Conservation (phyloP, 2,329 filamentous ascomycete genomes). For the Colletotrichum tabaci region DNA sequence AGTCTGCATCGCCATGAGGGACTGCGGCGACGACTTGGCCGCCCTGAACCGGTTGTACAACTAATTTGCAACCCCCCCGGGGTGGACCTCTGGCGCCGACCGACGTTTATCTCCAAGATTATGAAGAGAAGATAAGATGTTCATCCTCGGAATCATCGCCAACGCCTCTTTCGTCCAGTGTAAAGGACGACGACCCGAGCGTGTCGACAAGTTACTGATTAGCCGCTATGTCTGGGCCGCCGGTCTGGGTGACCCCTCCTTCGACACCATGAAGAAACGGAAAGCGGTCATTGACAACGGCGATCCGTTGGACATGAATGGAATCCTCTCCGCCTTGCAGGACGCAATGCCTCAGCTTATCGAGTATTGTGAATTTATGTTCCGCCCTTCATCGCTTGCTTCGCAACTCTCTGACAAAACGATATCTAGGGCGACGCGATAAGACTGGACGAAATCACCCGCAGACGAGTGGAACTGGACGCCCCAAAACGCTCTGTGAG, state of each 20-base stretch:
- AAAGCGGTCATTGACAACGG: not conserved
- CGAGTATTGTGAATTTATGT: not conserved
- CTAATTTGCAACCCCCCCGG: not conserved
- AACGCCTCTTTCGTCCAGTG: not conserved
- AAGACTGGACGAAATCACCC: accelerated
- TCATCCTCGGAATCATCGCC: not conserved
- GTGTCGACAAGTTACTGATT: accelerated
- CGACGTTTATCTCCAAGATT: not conserved
- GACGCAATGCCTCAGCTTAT: not conserved
- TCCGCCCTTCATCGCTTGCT: too few relatives aligned
- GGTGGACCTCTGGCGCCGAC: not conserved
- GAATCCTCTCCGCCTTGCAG: too few relatives aligned
- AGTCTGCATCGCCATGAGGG: accelerated
- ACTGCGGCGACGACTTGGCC: not conserved
- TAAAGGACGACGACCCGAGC: not conserved
- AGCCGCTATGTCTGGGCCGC: not conserved
- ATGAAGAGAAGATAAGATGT: not conserved
- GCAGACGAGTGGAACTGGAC: not conserved
- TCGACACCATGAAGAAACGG: not conserved
- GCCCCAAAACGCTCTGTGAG: not conserved
- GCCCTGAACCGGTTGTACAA: not conserved
- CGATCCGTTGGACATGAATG: not conserved
- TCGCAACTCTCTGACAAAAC: not conserved
- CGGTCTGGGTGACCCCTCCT: not conserved
- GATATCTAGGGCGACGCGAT: not conserved